phyloP scores from a whole-genome alignment of 768 basidiomycete genomes.

The Dacryopinax spathularia region DNA sequence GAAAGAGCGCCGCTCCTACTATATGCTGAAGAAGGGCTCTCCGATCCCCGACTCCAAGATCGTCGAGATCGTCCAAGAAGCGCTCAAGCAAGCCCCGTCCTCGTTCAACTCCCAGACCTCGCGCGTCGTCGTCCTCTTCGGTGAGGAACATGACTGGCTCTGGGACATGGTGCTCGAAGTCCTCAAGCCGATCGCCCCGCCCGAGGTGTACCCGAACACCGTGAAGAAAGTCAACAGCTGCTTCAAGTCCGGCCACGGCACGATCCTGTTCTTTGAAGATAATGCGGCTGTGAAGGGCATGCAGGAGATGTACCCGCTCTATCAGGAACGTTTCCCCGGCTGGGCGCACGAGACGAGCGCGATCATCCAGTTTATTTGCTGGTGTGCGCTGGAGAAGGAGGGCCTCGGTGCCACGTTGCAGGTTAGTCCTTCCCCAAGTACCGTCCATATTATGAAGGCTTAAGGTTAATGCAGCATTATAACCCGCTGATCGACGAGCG shows the following conservation, averaged over 20 bases:
- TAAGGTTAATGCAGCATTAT: slow-evolving; percentile 13
- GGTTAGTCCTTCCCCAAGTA: slow-evolving; percentile 1
- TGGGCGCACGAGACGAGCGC: slow-evolving; percentile 22
- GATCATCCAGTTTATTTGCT: slow-evolving; percentile 23
- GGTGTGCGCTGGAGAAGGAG: slow-evolving; percentile 24
- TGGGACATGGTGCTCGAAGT: slow-evolving; percentile 17
- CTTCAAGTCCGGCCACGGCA: slow-evolving; percentile 22
- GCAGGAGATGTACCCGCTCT: slow-evolving; percentile 13
- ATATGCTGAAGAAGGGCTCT: slow-evolving; percentile 17
- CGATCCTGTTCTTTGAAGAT: slow-evolving; percentile 28
- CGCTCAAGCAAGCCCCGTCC: slow-evolving; percentile 23
- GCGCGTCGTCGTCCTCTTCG: slow-evolving; percentile 23
- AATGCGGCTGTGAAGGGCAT: slow-evolving; percentile 10
- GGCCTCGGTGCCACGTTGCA: slow-evolving; percentile 25
- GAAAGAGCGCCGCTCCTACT: slow-evolving; percentile 22
- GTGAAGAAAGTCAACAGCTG: slow-evolving; percentile 16
- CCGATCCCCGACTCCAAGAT: slow-evolving; percentile 21
- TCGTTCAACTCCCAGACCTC: slow-evolving; percentile 26
- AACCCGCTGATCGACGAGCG: slow-evolving; percentile 14
- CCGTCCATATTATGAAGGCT: neutral
- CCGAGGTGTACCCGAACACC: slow-evolving; percentile 8
- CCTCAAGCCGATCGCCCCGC: slow-evolving; percentile 13
- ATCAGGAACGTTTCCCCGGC: slow-evolving; percentile 16
- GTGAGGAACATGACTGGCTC: slow-evolving; percentile 18
- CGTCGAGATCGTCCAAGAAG: slow-evolving; percentile 20